Percentiles rank a stretch among this genome's conserved stretches.
Conservation (phyloP, 768 basidiomycete species). For the Lyophyllum shimeji region DNA sequence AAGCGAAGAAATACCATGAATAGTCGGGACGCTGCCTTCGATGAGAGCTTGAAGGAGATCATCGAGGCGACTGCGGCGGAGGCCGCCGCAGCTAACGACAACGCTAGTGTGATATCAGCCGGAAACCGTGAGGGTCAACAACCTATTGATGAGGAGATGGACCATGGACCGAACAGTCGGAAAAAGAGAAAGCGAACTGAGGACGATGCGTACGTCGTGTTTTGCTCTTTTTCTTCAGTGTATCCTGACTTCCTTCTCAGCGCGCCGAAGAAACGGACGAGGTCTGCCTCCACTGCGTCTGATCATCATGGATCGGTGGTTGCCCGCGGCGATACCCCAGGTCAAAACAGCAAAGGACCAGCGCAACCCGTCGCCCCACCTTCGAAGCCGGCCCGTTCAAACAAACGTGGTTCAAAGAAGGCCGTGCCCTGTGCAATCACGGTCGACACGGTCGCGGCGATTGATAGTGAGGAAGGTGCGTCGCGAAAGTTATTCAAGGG, state of each 20-base stretch:
- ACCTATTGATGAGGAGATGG: conserved; percentile 49
- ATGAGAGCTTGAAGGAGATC: conserved; percentile 79
- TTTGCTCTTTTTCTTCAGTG: not conserved
- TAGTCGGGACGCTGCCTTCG: conserved; percentile 91
- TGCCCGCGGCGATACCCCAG: conserved; percentile 43
- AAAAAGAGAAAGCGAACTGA: conserved; percentile 79
- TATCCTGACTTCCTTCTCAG: conserved; percentile 26
- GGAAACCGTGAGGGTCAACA: conserved; percentile 34
- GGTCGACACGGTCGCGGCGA: conserved; percentile 29
- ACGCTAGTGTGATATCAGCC: conserved; percentile 29
- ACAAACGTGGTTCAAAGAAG: conserved; percentile 48
- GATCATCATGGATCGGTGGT: conserved; percentile 47
- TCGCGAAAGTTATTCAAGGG: not conserved
- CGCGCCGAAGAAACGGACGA: conserved; percentile 65
- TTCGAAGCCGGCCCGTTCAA: conserved; percentile 32
- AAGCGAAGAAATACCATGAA: conserved; percentile 98
- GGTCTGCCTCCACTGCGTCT: conserved; percentile 73
- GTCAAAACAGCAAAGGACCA: conserved; percentile 24
- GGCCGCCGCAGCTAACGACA: conserved; percentile 53
- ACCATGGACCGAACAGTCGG: conserved; percentile 37
- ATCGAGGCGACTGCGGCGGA: conserved; percentile 75
- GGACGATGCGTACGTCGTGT: conserved; percentile 63
- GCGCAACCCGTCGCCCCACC: conserved; percentile 31
- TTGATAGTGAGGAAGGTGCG: conserved; percentile 69
- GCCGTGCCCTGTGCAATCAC: conserved; percentile 20